Conservation (phyloP, 495 filamentous ascomycete genomes). For the Lichina pygmaea region DNA sequence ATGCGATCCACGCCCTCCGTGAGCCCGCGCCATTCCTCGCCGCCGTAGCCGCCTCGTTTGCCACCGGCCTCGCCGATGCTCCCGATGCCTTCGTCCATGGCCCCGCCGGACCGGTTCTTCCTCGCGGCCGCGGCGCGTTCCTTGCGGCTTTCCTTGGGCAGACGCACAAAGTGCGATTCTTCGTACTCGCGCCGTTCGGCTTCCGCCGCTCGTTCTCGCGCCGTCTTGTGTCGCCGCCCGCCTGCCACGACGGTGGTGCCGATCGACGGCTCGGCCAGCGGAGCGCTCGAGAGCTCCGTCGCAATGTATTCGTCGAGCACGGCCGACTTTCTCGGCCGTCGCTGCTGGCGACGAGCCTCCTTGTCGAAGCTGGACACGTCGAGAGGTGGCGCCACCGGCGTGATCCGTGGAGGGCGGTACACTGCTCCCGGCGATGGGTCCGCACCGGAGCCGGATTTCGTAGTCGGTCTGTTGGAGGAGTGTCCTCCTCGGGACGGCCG, state of each 20-base stretch:
- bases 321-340: slow-evolving; percentile 29
- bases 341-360: slow-evolving; percentile 9
- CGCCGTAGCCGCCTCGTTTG: slow-evolving; percentile 36
- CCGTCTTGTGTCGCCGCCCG: slow-evolving; percentile 47
- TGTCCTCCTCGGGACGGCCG: slow-evolving; percentile 7
- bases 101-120: slow-evolving; percentile 1
- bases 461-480: slow-evolving; percentile 3
- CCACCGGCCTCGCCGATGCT: slow-evolving; percentile 7
- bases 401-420: slow-evolving; percentile 68
- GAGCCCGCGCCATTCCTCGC: slow-evolving; percentile 62
- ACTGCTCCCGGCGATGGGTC: slow-evolving; percentile 23
- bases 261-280: slow-evolving; percentile 55
- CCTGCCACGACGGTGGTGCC: slow-evolving; percentile 51
- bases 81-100: slow-evolving; percentile 12
- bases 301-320: slow-evolving; percentile 69
- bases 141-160: slow-evolving; percentile 63
- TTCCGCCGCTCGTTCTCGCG: slow-evolving; percentile 40
- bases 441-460: slow-evolving; percentile 12
- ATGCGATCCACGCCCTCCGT: slow-evolving; percentile 57
- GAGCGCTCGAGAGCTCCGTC: slow-evolving; percentile 51
- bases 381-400: slow-evolving; percentile 32
- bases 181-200: slow-evolving; percentile 51
- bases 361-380: neutral
- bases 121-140: slow-evolving; percentile 21
- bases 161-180: slow-evolving; percentile 60